A percentile compares a stretch with the other conserved stretches of the same genome.
These are phyloP conservation scores for Trametes hirsuta DNA, from an alignment of 1,284 basidiomycete species.

Conservation along the genomic window DNA sequence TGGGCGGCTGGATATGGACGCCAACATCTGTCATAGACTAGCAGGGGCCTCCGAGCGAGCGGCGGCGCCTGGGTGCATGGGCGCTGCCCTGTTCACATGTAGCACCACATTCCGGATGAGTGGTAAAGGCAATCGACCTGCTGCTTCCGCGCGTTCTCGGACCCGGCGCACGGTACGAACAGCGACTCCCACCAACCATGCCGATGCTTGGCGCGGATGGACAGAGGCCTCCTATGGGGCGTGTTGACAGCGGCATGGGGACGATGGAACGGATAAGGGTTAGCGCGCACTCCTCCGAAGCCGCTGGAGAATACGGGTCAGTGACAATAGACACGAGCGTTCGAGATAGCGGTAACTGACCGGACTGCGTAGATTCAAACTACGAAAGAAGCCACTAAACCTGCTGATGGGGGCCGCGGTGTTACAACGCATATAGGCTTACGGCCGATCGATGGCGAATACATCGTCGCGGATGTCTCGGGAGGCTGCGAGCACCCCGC, in stretches of 20 bases:
- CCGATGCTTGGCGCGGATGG: constrained; percentile 13
- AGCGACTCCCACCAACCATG: neutral
- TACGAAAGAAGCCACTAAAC: neutral
- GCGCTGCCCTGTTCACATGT: constrained; percentile 14
- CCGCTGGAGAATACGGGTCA: constrained; percentile 19
- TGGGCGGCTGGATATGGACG: constrained; percentile 1
- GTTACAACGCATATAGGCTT: constrained; percentile 9
- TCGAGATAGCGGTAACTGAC: constrained; percentile 14
- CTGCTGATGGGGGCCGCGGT: constrained; percentile 15
- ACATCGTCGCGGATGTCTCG: constrained; percentile 23
- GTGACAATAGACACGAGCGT: constrained; percentile 17
- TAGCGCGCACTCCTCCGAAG: constrained; percentile 11
- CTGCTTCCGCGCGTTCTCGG: constrained; percentile 17
- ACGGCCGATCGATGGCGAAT: constrained; percentile 3
- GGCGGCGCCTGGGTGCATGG: constrained; percentile 5
- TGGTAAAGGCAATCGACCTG: constrained; percentile 10
- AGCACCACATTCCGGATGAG: constrained; percentile 9
- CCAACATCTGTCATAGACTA: neutral
- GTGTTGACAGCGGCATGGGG: constrained; percentile 12
- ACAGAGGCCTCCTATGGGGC: neutral
- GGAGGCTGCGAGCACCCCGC: neutral
- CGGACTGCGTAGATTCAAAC: neutral
- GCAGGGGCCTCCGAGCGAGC: constrained; percentile 2
- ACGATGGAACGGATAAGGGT: constrained; percentile 15
- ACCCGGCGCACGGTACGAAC: constrained; percentile 9